A percentile compares a stretch with the other conserved stretches of the same genome.
Evolutionary conservation across 2,329 filamentous ascomycete genomes (phyloP).

Genomic region (Xylariaceae sp.): DNA sequence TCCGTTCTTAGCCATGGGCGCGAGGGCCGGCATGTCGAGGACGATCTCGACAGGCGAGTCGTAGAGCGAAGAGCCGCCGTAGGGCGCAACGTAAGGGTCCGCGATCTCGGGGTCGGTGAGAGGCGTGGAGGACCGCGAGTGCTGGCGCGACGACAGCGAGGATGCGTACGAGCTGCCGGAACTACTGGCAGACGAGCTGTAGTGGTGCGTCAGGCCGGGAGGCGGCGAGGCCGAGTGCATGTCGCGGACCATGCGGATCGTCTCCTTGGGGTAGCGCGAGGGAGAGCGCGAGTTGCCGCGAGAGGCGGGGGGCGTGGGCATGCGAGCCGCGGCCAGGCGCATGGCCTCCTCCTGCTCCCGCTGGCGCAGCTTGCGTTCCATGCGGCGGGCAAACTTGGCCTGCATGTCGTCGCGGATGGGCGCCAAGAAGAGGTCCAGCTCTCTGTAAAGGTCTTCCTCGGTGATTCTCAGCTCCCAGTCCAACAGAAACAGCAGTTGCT

Average conservation of each 20-base stretch:
- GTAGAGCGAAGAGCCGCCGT: constrained; percentile 40
- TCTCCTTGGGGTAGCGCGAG: constrained; percentile 39
- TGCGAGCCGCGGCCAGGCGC: constrained; percentile 34
- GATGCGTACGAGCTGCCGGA: constrained; percentile 46
- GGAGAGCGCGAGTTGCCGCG: constrained; percentile 36
- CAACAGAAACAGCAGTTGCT: constrained; percentile 90
- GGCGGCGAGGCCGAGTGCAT: constrained; percentile 34
- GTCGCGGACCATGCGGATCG: constrained; percentile 36
- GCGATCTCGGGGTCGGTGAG: constrained; percentile 37
- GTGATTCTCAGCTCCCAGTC: constrained; percentile 91
- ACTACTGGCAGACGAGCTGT: constrained; percentile 33
- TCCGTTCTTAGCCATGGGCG: constrained; percentile 21
- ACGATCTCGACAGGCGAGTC: constrained; percentile 48
- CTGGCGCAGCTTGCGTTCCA: constrained; percentile 38
- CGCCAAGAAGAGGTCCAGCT: constrained; percentile 82
- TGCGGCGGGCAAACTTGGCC: constrained; percentile 47
- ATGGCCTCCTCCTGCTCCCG: constrained; percentile 43
- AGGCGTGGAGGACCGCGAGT: constrained; percentile 50
- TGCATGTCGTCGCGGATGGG: constrained; percentile 67
- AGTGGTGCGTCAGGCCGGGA: constrained; percentile 45
- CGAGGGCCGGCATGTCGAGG: constrained; percentile 34
- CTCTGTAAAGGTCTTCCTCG: constrained; percentile 78
- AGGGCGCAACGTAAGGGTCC: constrained; percentile 36
- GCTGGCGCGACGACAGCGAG: constrained; percentile 42
- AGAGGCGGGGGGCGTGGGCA: constrained; percentile 45